A percentile compares a stretch with the other conserved stretches of the same genome.
Evolutionary conservation across 805 yeast species (phyloP).

Genomic region (Jamesozyma hellenica): DNA sequence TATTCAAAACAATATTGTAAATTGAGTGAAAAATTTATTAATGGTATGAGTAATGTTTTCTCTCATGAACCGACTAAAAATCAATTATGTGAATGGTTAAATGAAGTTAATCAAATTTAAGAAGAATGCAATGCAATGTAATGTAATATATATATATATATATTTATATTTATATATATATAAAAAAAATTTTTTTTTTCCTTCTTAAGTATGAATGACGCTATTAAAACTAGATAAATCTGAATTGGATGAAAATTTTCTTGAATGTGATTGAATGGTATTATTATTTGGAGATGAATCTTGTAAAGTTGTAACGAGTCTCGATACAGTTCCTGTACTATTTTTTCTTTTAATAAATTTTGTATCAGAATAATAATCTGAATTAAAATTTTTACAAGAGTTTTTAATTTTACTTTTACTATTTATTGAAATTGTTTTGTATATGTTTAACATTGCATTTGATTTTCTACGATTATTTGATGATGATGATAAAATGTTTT

Average conservation of each 20-base stretch:
- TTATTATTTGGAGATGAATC: too few species aligned
- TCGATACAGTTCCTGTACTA: conserved; percentile 8
- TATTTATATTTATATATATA: neutral
- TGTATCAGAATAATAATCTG: conserved; percentile 9
- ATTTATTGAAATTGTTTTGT: too few species aligned
- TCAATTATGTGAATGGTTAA: conserved; percentile 27
- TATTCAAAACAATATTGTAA: conserved; percentile 35
- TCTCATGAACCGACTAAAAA: conserved; percentile 27
- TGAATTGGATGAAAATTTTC: too few species aligned
- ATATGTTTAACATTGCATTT: neutral
- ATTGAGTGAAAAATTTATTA: conserved; percentile 25
- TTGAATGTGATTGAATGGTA: too few species aligned
- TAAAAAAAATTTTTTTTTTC: neutral
- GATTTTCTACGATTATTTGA: neutral
- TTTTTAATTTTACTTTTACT: too few species aligned
- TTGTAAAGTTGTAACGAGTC: too few species aligned
- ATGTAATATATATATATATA: neutral
- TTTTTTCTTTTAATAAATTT: conserved; percentile 11
- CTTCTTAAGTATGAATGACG: neutral
- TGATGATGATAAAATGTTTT: conserved; percentile 2
- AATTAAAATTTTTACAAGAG: too few species aligned
- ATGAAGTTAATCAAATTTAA: conserved; percentile 24
- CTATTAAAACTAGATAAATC: neutral
- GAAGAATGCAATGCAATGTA: too few species aligned
- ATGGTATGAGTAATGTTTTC: conserved; percentile 27